These are phyloP conservation scores for Tylopilus balloui DNA, from an alignment of 768 basidiomycete species.

Conservation along the genomic window DNA sequence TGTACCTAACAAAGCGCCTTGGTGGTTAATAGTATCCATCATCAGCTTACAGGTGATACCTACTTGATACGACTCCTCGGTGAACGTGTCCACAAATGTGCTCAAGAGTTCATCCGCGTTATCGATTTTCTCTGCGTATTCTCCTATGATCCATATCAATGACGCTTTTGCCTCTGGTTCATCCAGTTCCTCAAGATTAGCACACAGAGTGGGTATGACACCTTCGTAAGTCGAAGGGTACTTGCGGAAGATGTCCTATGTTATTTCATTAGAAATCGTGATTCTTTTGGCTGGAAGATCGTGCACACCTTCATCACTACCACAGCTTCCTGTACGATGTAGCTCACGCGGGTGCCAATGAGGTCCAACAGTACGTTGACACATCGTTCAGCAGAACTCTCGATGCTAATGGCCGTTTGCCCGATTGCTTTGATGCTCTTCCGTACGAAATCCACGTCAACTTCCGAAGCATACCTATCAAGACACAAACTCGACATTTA, in stretches of 20 bases:
- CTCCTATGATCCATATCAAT: conserved; percentile 98
- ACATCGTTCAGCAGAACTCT: conserved; percentile 87
- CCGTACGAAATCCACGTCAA: conserved; percentile 97
- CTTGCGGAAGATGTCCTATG: conserved; percentile 94
- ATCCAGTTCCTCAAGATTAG: conserved; percentile 93
- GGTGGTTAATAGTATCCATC: background rate
- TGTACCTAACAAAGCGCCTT: conserved; percentile 46
- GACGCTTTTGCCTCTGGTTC: conserved; percentile 98
- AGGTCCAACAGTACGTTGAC: conserved; percentile 92
- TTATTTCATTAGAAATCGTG: background rate
- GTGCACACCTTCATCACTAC: conserved; percentile 92
- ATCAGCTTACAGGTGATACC: background rate
- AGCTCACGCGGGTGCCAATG: conserved; percentile 90
- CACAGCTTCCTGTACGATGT: conserved; percentile 96
- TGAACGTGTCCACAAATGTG: conserved; percentile 89
- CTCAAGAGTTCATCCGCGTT: conserved; percentile 91
- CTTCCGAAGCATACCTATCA: conserved; percentile 87
- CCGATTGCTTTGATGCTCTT: conserved; percentile 94
- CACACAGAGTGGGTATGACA: conserved; percentile 90
- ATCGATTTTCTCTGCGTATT: conserved; percentile 96
- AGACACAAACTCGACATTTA: conserved; percentile 1
- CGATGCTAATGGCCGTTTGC: conserved; percentile 94
- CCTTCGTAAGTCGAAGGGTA: conserved; percentile 97
- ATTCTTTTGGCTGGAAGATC: background rate
- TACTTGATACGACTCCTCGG: conserved; percentile 89